Base-by-base conservation (phyloP, 2,329 filamentous ascomycete genomes). In the Aureobasidium mangrovei region DNA sequence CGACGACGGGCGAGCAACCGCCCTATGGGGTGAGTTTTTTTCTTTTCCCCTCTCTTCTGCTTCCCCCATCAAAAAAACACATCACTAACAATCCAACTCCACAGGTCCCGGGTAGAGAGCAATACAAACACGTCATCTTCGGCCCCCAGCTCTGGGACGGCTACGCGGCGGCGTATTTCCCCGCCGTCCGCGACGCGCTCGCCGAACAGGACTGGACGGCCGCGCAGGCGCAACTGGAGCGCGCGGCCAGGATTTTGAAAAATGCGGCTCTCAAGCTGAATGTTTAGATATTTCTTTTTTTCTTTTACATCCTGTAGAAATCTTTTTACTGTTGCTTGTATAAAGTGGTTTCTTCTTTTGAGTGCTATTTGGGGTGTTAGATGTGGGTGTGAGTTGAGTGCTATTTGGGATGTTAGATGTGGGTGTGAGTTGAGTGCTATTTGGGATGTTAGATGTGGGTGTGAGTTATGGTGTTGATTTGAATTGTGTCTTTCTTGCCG, bases 51-150 rank as follows among this genome's bases (percentile, higher is more conserved):
- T 31, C 33, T 9, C 4, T 6, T 36, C 9, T 18, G 8, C 29
- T 9, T 10, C 3, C n/a, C 10, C 12, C 28, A 27, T 46, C 2
- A 10, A 7, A 7, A 7, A 10, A 2, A 7, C 32, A 10, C 32
- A 35, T 3, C n/a, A 18, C 7, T n/a, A 29, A 26, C 7, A 36
- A n/a, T 10, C 18, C 4, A 39, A 18, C 46, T 36, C 59, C 4
- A 48, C 54, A 90, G 86, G 79, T 95, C 4, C 87, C 88, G 38
- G 88, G 88, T 62, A 84, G 91, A 60, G 87, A 86, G 4, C 93
- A 97, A 71, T 98, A 90, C 77, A 95, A 94, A 69, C 93, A 96
- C 70, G 79, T 94, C 64, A 73, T 98, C 55, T 95, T 91, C 66
- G 91, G 87, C 1, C 93, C 93, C 0, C 81, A 88, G 64, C 74